phyloP scores from a whole-genome alignment of 2,329 filamentous ascomycete genomes.

The Gyromitra esculenta region DNA sequence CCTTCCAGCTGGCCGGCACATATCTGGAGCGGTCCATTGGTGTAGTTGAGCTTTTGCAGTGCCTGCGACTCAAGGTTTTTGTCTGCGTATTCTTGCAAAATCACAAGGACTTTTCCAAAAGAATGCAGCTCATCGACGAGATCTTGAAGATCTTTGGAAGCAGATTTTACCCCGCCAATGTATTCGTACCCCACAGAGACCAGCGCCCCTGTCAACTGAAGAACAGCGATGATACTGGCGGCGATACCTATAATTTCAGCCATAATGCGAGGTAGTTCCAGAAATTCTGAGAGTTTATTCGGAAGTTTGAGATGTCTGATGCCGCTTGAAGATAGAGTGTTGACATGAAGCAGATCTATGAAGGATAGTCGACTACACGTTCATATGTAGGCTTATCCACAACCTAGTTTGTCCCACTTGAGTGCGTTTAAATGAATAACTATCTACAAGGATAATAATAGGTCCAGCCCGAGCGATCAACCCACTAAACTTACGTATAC shows the following conservation, averaged over 20 bases:
- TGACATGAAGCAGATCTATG: too few species aligned
- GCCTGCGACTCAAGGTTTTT: not conserved
- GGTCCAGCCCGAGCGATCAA: too few species aligned
- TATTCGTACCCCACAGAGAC: slow-evolving; percentile 3
- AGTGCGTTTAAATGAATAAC: too few species aligned
- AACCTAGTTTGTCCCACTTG: too few species aligned
- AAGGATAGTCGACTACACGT: too few species aligned
- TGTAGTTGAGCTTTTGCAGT: not conserved
- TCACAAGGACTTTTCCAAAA: slow-evolving; percentile 3
- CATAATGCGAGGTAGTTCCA: not conserved
- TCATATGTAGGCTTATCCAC: too few species aligned
- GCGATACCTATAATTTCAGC: not conserved
- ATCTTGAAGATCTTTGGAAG: slow-evolving; percentile 3
- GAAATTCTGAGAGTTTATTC: not conserved
- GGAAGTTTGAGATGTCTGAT: not conserved
- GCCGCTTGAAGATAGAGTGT: not conserved
- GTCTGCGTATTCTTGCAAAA: not conserved
- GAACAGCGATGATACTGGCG: not conserved
- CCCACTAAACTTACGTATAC: too few species aligned
- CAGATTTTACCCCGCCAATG: not conserved
- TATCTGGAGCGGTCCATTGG: not conserved
- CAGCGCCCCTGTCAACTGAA: slow-evolving; percentile 2
- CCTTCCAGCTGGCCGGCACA: not conserved
- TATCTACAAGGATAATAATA: too few species aligned
- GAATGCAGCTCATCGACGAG: slow-evolving; percentile 1